Evolutionary conservation across 345 rosid genomes (phyloP).

Genomic region (Luvunga scandens): DNA sequence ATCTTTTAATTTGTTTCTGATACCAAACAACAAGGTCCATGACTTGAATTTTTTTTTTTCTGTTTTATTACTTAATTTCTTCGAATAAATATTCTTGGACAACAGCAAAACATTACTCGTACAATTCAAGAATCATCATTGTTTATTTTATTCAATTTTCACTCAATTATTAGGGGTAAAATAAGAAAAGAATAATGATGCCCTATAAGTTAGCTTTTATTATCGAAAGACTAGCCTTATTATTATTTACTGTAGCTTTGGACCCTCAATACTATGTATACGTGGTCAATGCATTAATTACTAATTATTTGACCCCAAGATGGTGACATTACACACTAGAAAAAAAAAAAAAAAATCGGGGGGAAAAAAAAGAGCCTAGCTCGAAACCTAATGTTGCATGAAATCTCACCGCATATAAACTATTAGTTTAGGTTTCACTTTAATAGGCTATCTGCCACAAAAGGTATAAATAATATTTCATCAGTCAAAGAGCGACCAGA

Average conservation of each 20-base stretch:
- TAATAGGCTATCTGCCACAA: neutral
- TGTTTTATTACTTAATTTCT: neutral
- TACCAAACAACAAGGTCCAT: neutral
- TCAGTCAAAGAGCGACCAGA: neutral
- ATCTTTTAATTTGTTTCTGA: neutral
- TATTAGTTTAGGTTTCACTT: neutral
- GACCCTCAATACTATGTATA: too few relatives aligned
- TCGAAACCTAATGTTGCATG: neutral
- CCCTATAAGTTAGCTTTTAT: neutral
- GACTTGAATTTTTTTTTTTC: neutral
- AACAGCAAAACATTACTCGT: neutral
- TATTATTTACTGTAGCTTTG: too few relatives aligned
- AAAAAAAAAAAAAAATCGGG: neutral
- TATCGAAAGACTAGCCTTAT: neutral
- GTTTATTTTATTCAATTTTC: neutral
- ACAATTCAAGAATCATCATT: neutral
- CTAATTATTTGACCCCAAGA: neutral
- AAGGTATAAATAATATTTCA: neutral
- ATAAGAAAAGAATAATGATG: neutral
- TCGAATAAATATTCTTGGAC: neutral
- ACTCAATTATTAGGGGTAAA: conserved; percentile 10
- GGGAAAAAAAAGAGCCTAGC: neutral
- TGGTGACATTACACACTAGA: neutral
- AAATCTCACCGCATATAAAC: neutral
- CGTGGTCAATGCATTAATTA: too few relatives aligned